These are phyloP conservation scores for Santalum album DNA, from an alignment of 164 flowering plant species.

Conservation along the genomic window DNA sequence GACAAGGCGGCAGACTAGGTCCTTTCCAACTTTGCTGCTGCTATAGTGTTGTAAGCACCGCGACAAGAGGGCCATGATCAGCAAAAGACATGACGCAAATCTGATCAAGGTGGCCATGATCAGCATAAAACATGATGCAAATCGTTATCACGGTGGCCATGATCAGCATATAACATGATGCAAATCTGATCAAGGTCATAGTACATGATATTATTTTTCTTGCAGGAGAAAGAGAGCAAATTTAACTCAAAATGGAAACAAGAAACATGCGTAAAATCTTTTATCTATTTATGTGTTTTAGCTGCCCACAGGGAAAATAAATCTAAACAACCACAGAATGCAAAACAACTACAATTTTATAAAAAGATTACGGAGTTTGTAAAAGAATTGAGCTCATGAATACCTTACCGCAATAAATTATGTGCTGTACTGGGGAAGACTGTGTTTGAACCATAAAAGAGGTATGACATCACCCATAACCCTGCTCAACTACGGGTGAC, in stretches of 20 bases:
- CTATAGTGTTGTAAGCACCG: slow-evolving; percentile 98
- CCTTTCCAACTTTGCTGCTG: slow-evolving; percentile 97
- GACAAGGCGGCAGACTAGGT: slow-evolving; percentile 91
- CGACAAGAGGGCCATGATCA: slow-evolving; percentile 99
- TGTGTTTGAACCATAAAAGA: slow-evolving; percentile 91
- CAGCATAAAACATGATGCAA: no score
- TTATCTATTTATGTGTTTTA: no score
- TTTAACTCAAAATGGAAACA: no score
- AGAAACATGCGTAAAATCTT: no score
- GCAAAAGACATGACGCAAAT: no score
- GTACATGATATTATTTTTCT: background rate
- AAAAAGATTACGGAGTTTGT: no score
- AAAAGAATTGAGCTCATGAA: background rate
- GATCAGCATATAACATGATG: slow-evolving; percentile 97
- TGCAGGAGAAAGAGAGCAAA: background rate
- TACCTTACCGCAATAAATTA: slow-evolving; percentile 67
- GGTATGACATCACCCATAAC: slow-evolving; percentile 89
- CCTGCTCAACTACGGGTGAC: slow-evolving; percentile 87
- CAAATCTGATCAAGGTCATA: slow-evolving; percentile 58
- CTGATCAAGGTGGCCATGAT: no score
- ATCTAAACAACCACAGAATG: no score
- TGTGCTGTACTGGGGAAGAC: slow-evolving; percentile 91
- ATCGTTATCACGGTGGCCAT: no score
- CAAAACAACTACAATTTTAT: no score
- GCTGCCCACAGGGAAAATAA: no score